A percentile compares a stretch with the other conserved stretches of the same genome.
Conservation (phyloP, 345 rosid species). For the Populus alba region DNA sequence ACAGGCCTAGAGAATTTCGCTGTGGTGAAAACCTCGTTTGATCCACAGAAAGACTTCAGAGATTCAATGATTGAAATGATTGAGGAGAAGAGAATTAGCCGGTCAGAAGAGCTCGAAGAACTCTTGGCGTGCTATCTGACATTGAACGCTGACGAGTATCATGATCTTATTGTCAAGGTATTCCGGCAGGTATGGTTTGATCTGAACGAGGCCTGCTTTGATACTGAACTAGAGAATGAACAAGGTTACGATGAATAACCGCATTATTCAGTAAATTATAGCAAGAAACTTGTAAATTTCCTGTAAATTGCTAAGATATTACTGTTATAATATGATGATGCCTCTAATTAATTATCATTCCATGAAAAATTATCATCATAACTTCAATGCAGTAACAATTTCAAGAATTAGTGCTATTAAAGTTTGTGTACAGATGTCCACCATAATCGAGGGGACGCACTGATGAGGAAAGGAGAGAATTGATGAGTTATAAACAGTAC, state of each 20-base stretch:
- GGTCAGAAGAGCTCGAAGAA: slow-evolving; percentile 69
- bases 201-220: slow-evolving; percentile 34
- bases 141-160: slow-evolving; percentile 64
- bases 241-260: slow-evolving; percentile 10
- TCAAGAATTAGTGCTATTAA: background rate
- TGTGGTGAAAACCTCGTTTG: slow-evolving; percentile 63
- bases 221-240: slow-evolving; percentile 24
- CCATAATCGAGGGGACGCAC: background rate
- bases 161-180: slow-evolving; percentile 81
- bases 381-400: background rate
- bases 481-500: background rate
- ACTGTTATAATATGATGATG: background rate
- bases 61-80: slow-evolving; percentile 95
- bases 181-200: slow-evolving; percentile 76
- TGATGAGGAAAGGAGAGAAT: background rate
- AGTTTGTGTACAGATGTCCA: too few relatives aligned
- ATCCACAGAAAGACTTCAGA: slow-evolving; percentile 76
- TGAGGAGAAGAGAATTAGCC: slow-evolving; percentile 52
- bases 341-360: background rate
- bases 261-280: background rate
- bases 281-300: slow-evolving; percentile 12
- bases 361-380: background rate
- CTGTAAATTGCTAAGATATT: slow-evolving; percentile 9
- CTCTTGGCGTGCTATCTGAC: slow-evolving; percentile 83
- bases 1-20: slow-evolving; percentile 57